phyloP scores from a whole-genome alignment of 306 rosid genomes.

The Castanea crenata region DNA sequence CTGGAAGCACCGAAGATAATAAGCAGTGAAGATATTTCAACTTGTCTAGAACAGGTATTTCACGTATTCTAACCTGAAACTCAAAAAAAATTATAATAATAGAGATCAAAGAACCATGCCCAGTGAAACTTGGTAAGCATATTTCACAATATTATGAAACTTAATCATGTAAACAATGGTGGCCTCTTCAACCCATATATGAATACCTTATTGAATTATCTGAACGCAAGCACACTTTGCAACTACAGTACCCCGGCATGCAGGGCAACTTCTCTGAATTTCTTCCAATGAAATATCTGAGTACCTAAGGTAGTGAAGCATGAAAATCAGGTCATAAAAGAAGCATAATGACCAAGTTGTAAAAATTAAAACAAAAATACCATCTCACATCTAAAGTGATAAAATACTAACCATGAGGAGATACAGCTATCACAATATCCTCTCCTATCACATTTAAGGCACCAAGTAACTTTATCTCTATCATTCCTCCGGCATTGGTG shows the following conservation, averaged over 20 bases:
- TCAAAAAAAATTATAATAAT: constrained; percentile 22
- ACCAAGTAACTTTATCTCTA: constrained; percentile 68
- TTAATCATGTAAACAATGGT: not conserved
- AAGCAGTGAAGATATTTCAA: constrained; percentile 72
- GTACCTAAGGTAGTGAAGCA: constrained; percentile 55
- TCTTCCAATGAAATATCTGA: constrained; percentile 65
- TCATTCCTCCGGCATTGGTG: constrained; percentile 84
- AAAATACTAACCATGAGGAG: constrained; percentile 59
- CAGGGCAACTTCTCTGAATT: constrained; percentile 78
- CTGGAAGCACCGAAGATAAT: constrained; percentile 86
- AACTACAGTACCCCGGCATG: constrained; percentile 90
- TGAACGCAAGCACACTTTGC: constrained; percentile 75
- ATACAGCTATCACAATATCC: constrained; percentile 84
- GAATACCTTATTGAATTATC: constrained; percentile 83
- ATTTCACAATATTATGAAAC: constrained; percentile 18
- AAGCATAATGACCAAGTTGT: not conserved
- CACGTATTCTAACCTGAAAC: constrained; percentile 78
- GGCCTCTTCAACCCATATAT: not conserved
- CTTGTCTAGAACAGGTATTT: constrained; percentile 80
- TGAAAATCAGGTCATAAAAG: constrained; percentile 12
- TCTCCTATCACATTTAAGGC: constrained; percentile 78
- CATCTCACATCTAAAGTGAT: not conserved
- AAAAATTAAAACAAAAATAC: constrained; percentile 16
- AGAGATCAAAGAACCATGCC: constrained; percentile 15
- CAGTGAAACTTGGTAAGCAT: constrained; percentile 13